These are phyloP conservation scores for Chrysophaeum taylorii DNA, from an alignment of 352 stramenopile species.

Conservation along the genomic window DNA sequence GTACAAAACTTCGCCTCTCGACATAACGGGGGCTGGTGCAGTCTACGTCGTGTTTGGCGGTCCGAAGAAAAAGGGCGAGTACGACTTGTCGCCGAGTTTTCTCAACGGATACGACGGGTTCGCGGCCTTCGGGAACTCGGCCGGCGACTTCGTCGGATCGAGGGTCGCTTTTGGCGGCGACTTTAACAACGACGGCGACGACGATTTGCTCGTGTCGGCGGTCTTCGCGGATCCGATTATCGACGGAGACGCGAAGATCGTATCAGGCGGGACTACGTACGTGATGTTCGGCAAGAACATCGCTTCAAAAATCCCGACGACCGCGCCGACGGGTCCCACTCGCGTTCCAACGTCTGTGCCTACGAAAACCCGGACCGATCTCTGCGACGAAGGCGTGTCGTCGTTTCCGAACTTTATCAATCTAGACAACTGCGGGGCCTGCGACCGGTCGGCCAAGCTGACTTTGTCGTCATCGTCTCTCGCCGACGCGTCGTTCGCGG, in stretches of 20 bases:
- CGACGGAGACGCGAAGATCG: neutral
- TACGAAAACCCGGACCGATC: neutral
- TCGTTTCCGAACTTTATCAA: neutral
- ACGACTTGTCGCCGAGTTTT: neutral
- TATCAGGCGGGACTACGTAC: neutral
- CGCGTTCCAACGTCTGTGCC: neutral
- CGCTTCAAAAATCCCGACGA: neutral
- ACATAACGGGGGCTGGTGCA: neutral
- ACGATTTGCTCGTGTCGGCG: neutral
- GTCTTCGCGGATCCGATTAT: too few relatives aligned
- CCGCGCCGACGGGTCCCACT: neutral
- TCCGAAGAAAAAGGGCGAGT: neutral
- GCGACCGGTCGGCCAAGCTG: neutral
- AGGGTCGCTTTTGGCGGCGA: neutral
- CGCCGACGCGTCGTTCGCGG: neutral
- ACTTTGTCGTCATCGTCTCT: neutral
- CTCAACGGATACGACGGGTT: conserved; percentile 4
- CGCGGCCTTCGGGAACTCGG: neutral
- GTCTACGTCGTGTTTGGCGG: conserved; percentile 4
- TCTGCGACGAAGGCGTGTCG: neutral
- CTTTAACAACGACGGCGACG: conserved; percentile 10
- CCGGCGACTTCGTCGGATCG: neutral
- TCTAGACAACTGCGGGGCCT: too few relatives aligned
- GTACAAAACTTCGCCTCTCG: neutral
- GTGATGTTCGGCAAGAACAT: neutral